Percentiles rank a stretch among this genome's conserved stretches.
phyloP scores from a whole-genome alignment of 345 rosid species.

The Punica granatum region DNA sequence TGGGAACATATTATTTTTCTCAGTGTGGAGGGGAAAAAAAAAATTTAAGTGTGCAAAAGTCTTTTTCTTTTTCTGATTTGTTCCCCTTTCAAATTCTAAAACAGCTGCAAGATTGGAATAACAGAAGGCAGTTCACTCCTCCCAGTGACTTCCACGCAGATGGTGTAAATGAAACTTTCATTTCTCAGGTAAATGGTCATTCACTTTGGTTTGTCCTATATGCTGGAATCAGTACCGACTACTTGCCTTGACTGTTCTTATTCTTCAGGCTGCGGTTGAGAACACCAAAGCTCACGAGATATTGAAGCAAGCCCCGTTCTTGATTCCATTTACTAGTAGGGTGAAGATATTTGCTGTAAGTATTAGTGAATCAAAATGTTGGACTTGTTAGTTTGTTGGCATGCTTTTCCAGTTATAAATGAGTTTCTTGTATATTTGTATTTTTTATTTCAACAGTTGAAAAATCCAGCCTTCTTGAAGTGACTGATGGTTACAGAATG shows the following conservation, averaged over 20 bases:
- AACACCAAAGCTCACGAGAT: slow-evolving; percentile 90
- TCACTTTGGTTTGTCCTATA: slow-evolving; percentile 11
- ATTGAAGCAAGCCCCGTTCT: slow-evolving; percentile 91
- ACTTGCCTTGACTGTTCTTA: slow-evolving; percentile 9
- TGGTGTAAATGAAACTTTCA: slow-evolving; percentile 74
- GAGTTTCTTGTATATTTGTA: background rate
- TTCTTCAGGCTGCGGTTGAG: slow-evolving; percentile 64
- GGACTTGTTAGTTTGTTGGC: background rate
- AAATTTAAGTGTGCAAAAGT: background rate
- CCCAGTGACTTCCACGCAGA: slow-evolving; percentile 91
- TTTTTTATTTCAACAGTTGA: background rate
- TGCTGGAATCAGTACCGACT: slow-evolving; percentile 3
- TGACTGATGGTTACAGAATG: background rate
- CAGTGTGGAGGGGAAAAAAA: background rate
- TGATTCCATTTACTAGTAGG: slow-evolving; percentile 93
- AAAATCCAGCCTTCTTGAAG: background rate
- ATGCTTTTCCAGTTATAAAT: background rate
- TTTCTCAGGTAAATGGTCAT: slow-evolving; percentile 69
- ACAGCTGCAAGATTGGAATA: slow-evolving; percentile 98
- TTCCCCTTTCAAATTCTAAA: background rate
- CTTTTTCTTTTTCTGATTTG: background rate
- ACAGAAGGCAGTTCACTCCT: slow-evolving; percentile 66
- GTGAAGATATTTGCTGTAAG: slow-evolving; percentile 93
- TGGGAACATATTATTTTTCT: background rate
- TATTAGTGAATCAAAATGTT: slow-evolving; percentile 5